Conservation (phyloP, 352 stramenopile species). For the Bremia lactucae region DNA sequence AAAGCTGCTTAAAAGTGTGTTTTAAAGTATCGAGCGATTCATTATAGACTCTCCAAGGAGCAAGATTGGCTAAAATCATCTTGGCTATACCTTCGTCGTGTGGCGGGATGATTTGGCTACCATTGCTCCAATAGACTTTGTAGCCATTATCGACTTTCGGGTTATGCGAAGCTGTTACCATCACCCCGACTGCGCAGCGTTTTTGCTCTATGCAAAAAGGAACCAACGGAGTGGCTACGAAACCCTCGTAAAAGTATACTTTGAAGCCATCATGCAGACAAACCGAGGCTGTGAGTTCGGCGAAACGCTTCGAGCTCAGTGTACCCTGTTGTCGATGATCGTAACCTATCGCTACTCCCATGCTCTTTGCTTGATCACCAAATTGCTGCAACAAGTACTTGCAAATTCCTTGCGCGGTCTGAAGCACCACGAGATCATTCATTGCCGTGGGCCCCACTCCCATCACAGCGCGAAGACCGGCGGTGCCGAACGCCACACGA, state of each 20-base stretch:
- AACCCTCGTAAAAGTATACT: constrained; percentile 85
- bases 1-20: constrained; percentile 25
- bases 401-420: constrained; percentile 86
- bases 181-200: constrained; percentile 76
- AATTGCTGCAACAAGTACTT: constrained; percentile 73
- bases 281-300: constrained; percentile 72
- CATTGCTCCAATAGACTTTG: constrained; percentile 95
- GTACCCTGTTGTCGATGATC: constrained; percentile 75
- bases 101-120: constrained; percentile 95
- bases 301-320: constrained; percentile 85
- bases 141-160: constrained; percentile 97
- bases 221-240: constrained; percentile 94
- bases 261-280: constrained; percentile 75
- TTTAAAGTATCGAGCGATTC: constrained; percentile 28
- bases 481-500: constrained; percentile 88
- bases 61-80: constrained; percentile 86
- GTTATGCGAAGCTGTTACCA: constrained; percentile 97
- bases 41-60: constrained; percentile 72
- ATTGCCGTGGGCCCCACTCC: constrained; percentile 79
- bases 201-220: constrained; percentile 78
- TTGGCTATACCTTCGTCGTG: constrained; percentile 90
- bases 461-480: constrained; percentile 85
- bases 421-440: constrained; percentile 89
- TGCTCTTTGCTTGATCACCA: constrained; percentile 55
- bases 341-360: constrained; percentile 85